phyloP scores from a whole-genome alignment of 1,284 basidiomycete species.

The Moniliophthora roreri region DNA sequence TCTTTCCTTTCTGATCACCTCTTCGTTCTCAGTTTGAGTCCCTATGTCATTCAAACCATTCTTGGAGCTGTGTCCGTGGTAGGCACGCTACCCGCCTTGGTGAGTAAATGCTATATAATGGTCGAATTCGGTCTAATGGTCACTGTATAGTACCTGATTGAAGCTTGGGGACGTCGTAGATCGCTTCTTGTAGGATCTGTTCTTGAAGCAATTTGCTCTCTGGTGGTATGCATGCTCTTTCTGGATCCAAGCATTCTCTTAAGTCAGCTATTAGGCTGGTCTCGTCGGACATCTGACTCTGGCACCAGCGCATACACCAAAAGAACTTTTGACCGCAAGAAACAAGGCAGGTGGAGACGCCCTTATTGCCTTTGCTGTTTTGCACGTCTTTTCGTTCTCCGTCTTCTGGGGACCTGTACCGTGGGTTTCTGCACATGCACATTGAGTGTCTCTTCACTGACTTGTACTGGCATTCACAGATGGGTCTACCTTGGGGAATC shows the following conservation, averaged over 20 bases:
- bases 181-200: conserved; percentile 67
- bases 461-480: conserved; percentile 17
- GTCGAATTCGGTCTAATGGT: neutral
- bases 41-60: conserved; percentile 75
- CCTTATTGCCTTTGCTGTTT: conserved; percentile 73
- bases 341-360: conserved; percentile 64
- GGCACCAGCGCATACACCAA: too few species aligned
- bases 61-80: conserved; percentile 68
- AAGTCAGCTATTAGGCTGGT: conserved; percentile 44
- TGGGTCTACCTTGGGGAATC: conserved; percentile 48
- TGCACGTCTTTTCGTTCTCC: conserved; percentile 73
- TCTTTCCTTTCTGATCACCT: neutral
- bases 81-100: conserved; percentile 63
- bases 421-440: too few species aligned
- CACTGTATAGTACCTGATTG: conserved; percentile 50
- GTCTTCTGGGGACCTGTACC: conserved; percentile 77
- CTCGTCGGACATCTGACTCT: conserved; percentile 71
- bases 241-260: conserved; percentile 8
- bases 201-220: conserved; percentile 59
- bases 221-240: conserved; percentile 47
- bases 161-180: conserved; percentile 64
- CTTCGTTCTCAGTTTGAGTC: conserved; percentile 45
- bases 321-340: too few species aligned
- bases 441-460: conserved; percentile 40
- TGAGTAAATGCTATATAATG: conserved; percentile 19